These are phyloP conservation scores for Cordyceps pruinosa DNA, from an alignment of 2,329 filamentous ascomycete species.

Conservation along the genomic window DNA sequence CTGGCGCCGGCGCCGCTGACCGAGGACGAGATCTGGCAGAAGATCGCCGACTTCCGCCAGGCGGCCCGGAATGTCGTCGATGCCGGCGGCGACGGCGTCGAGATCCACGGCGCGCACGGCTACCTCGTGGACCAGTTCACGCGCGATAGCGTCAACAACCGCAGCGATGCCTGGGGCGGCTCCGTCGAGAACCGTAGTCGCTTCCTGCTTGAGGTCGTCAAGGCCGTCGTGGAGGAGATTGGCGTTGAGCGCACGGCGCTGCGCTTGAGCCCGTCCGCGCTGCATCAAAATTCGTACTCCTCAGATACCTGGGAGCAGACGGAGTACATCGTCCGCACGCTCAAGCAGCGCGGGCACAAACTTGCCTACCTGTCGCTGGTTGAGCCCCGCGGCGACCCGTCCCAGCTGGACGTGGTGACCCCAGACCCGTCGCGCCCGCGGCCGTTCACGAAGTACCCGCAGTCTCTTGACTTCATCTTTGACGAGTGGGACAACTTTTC, in stretches of 20 bases:
- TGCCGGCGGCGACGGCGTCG: slow-evolving; percentile 64
- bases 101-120: slow-evolving; percentile 50
- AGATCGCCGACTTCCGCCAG: slow-evolving; percentile 54
- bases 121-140: slow-evolving; percentile 61
- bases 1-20: slow-evolving; percentile 36
- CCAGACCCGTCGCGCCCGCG: slow-evolving; percentile 6
- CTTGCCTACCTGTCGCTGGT: slow-evolving; percentile 31
- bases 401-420: slow-evolving; percentile 26
- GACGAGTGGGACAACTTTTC: slow-evolving; percentile 27
- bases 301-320: slow-evolving; percentile 24
- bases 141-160: slow-evolving; percentile 41
- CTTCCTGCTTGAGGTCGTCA: slow-evolving; percentile 42
- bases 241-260: slow-evolving; percentile 47
- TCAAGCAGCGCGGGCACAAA: slow-evolving; percentile 22
- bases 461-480: slow-evolving; percentile 23
- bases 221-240: slow-evolving; percentile 33
- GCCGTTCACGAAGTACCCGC: slow-evolving; percentile 6
- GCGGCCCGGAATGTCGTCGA: slow-evolving; percentile 50
- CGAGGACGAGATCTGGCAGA: slow-evolving; percentile 55
- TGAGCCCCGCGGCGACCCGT: slow-evolving; percentile 29
- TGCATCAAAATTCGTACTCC: slow-evolving; percentile 23
- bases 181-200: slow-evolving; percentile 46
- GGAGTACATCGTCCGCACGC: slow-evolving; percentile 20
- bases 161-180: slow-evolving; percentile 50
- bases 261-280: slow-evolving; percentile 46